phyloP scores from a whole-genome alignment of 345 rosid species.

The Pistacia integerrima region DNA sequence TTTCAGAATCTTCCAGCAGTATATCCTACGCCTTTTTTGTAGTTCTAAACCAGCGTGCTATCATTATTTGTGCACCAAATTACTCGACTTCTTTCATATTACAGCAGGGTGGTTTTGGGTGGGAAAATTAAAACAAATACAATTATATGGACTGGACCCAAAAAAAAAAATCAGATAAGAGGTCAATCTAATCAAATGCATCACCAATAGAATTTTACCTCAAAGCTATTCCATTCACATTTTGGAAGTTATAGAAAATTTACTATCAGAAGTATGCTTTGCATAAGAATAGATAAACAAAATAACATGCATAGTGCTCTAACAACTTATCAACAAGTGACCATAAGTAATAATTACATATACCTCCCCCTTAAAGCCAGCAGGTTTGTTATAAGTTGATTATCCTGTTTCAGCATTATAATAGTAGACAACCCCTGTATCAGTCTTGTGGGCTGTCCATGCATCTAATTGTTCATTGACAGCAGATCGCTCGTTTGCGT shows the following conservation, averaged over 20 bases:
- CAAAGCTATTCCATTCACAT: not conserved
- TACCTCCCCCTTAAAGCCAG: conserved; percentile 82
- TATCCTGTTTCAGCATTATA: conserved; percentile 86
- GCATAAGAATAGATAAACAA: not conserved
- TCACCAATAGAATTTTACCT: conserved; percentile 1
- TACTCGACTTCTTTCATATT: not conserved
- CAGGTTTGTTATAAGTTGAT: conserved; percentile 89
- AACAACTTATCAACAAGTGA: not conserved
- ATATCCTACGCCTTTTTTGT: not conserved
- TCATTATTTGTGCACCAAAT: not conserved
- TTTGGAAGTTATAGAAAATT: not conserved
- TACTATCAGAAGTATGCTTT: not conserved
- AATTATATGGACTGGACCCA: not conserved
- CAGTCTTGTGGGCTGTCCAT: conserved; percentile 97
- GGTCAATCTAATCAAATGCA: not conserved
- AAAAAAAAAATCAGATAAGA: not conserved
- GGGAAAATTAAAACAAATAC: not conserved
- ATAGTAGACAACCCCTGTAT: conserved; percentile 74
- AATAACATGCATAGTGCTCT: not conserved
- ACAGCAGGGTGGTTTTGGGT: not conserved
- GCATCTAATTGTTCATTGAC: conserved; percentile 51
- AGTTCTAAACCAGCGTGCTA: not conserved
- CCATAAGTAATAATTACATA: conserved; percentile 1
- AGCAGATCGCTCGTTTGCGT: conserved; percentile 34
- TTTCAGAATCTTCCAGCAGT: not conserved